These are phyloP conservation scores for Cutaneotrichosporon sp. DNA, from an alignment of 1,284 basidiomycete genomes.

Conservation along the genomic window DNA sequence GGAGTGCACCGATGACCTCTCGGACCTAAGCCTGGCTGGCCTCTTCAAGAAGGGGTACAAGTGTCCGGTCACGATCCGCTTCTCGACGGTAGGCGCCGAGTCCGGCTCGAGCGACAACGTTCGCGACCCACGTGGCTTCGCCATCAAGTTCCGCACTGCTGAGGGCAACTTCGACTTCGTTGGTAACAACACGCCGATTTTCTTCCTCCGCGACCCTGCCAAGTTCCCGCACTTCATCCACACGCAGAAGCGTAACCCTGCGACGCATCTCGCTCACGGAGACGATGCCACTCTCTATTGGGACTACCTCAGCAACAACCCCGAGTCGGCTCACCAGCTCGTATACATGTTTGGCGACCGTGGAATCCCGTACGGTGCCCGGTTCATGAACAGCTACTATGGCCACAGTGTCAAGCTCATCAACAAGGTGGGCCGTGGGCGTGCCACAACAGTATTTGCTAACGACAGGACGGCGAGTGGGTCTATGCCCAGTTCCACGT, in stretches of 20 bases:
- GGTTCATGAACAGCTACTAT: slow-evolving; percentile 81
- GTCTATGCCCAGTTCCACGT: slow-evolving; percentile 79
- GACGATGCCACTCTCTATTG: slow-evolving; percentile 52
- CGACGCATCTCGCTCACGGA: slow-evolving; percentile 49
- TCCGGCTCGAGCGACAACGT: slow-evolving; percentile 82
- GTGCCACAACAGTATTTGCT: no score
- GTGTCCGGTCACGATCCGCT: slow-evolving; percentile 50
- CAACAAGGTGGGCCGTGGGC: slow-evolving; percentile 59
- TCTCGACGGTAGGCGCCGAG: slow-evolving; percentile 61
- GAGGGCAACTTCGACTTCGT: slow-evolving; percentile 90
- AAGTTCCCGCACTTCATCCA: slow-evolving; percentile 75
- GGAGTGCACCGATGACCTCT: slow-evolving; percentile 74
- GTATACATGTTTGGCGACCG: slow-evolving; percentile 56
- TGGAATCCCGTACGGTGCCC: slow-evolving; percentile 69
- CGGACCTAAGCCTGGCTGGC: slow-evolving; percentile 69
- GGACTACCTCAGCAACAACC: slow-evolving; percentile 89
- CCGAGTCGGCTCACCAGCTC: slow-evolving; percentile 85
- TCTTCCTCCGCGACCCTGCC: slow-evolving; percentile 26
- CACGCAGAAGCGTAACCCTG: slow-evolving; percentile 68
- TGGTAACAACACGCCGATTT: slow-evolving; percentile 79
- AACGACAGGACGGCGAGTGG: slow-evolving; percentile 61
- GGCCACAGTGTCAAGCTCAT: slow-evolving; percentile 88
- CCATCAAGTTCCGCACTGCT: slow-evolving; percentile 81
- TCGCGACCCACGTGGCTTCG: slow-evolving; percentile 81
- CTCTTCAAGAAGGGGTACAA: slow-evolving; percentile 72